Conservation (phyloP, 169 alveolate genomes). For the Eimeria necatrix region DNA sequence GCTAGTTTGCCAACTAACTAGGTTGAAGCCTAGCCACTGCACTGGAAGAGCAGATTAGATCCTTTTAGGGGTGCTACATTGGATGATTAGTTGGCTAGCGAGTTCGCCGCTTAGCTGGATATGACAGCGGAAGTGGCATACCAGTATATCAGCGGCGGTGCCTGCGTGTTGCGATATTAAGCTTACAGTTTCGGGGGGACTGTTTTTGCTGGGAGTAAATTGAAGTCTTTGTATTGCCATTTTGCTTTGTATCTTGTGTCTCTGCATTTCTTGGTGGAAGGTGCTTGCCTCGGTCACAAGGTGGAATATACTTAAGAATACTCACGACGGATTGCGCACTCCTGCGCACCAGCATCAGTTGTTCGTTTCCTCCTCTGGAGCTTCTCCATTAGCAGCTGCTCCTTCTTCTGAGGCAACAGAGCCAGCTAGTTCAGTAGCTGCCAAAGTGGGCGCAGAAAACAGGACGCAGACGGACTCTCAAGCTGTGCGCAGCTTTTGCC, state of each 20-base stretch:
- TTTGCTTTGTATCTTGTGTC: neutral
- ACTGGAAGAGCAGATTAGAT: no score
- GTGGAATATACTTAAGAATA: conserved; percentile 62
- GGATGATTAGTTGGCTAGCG: no score
- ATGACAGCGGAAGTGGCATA: no score
- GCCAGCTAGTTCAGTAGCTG: neutral
- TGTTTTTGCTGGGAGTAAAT: no score
- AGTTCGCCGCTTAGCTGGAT: no score
- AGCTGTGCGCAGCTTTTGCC: conserved; percentile 1
- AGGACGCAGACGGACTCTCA: neutral
- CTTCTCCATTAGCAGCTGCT: neutral
- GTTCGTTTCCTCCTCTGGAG: neutral
- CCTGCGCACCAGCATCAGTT: conserved; percentile 19
- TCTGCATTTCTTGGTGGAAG: neutral
- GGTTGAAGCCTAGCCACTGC: no score
- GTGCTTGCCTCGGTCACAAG: conserved; percentile 37
- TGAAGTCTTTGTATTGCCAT: neutral
- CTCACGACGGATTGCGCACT: neutral
- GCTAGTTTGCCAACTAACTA: no score
- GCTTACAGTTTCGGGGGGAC: no score
- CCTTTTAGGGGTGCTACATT: no score
- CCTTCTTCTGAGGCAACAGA: neutral
- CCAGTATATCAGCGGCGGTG: no score
- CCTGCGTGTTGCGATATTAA: no score
- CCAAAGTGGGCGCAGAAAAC: neutral